Evolutionary conservation across 192 early-diverging fungal species (phyloP), one percentile per base, ranked within the genome.

Genomic region (Helicostylum pulchrum): DNA sequence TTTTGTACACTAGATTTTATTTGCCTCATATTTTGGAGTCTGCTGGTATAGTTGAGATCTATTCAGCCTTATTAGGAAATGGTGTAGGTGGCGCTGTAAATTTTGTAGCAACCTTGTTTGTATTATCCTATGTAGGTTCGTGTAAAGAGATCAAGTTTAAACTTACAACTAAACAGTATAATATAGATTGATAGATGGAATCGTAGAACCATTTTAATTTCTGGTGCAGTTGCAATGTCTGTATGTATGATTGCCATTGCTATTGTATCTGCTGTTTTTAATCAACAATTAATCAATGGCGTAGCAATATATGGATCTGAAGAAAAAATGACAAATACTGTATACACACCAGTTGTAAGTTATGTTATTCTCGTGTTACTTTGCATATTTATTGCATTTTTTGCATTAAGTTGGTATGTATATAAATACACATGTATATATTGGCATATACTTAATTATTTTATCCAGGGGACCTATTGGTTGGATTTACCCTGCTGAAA

Each of bases 381-480:
- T 8, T 88, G 84, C 55, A 23, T 89, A 32, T 93, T 89, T 72
- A 78, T 91, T 17, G 75, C 73, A 47, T 80, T 73, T 30, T 94
- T 94, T 65, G 88, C 90, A 26, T 75, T 70, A 53, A 88, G 88
- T 17, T 65, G 64, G 64, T 62, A 62, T 43, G 39, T 6, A 21
- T 4, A 42, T 6, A 48, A 14, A 48, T 19, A 48, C 46, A 48
- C 5, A 48, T 19, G n/a, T 19, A 48, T 19, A 48, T 19, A 48
- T 19, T 2, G 0, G n/a, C 0, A 48, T 19, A 48, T 19, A 48
- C 4, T 15, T 45, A 9, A 2, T 12, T 45, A 9, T 45, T 50
- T 50, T 63, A 32, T 63, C 32, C 17, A 94, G 92, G 92, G 92
- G 92, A 3, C 90, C 93, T 17, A 80, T 90, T 7, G 88, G 84